Conservation (phyloP, 257 asterid genomes). For the Nicotiana paniculata region DNA sequence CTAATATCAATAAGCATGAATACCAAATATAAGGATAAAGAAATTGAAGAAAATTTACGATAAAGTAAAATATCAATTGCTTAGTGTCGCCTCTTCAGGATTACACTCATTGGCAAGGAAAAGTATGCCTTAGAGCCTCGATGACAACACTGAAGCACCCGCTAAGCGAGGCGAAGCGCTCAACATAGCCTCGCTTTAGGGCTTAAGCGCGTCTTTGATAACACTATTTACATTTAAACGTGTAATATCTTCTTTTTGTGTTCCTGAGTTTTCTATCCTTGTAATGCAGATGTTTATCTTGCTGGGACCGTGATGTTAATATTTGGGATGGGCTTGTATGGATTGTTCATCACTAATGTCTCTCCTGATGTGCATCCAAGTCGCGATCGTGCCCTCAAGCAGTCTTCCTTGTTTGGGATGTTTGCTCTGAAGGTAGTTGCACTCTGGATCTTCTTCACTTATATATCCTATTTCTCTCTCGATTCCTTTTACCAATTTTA, state of each 20-base stretch:
- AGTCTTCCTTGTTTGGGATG: conserved; percentile 89
- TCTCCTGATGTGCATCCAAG: conserved; percentile 37
- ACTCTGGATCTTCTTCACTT: not conserved
- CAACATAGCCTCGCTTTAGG: no score
- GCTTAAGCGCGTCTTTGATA: no score
- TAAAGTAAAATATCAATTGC: no score
- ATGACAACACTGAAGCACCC: no score
- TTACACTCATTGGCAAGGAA: no score
- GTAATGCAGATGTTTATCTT: conserved; percentile 62
- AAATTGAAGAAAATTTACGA: no score
- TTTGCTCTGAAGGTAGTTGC: conserved; percentile 59
- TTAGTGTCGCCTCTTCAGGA: no score
- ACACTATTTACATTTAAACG: not conserved
- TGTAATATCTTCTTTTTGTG: not conserved
- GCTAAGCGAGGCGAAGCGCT: no score
- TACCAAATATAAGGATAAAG: no score
- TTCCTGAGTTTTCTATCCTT: conserved; percentile 4
- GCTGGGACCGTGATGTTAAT: conserved; percentile 97
- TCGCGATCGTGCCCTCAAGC: conserved; percentile 70
- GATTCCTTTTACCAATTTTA: not conserved
- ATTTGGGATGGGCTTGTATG: conserved; percentile 95
- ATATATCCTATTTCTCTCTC: not conserved
- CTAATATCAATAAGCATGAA: no score
- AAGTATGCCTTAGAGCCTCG: no score
- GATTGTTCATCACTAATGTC: conserved; percentile 71